Percentiles rank a stretch among this genome's conserved stretches.
These are phyloP conservation scores for Apiospora malaysiana DNA, from an alignment of 2,329 filamentous ascomycete species.

Conservation along the genomic window DNA sequence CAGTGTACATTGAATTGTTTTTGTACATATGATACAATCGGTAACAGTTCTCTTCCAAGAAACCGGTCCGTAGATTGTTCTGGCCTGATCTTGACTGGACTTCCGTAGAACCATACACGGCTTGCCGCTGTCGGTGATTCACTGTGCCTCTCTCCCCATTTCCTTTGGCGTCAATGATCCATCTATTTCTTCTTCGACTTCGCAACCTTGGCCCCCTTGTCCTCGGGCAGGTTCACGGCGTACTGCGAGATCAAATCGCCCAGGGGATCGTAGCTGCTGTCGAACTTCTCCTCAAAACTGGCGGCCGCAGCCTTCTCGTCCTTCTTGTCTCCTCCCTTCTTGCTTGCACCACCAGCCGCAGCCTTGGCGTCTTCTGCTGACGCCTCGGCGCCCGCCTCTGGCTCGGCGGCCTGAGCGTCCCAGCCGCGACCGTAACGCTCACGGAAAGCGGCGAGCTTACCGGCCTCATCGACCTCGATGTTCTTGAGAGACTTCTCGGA, in stretches of 20 bases:
- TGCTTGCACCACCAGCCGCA: neutral
- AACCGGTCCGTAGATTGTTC: neutral
- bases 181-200: conserved; percentile 9
- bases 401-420: conserved; percentile 57
- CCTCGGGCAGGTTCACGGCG: conserved; percentile 31
- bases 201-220: conserved; percentile 1
- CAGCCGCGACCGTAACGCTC: conserved; percentile 82
- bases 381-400: conserved; percentile 33
- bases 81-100: neutral
- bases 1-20: conserved; percentile 14
- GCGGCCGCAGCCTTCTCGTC: conserved; percentile 28
- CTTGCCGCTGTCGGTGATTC: too few relatives aligned
- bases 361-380: neutral
- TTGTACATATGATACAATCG: conserved; percentile 21
- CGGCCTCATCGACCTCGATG: conserved; percentile 94
- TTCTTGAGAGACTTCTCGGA: conserved; percentile 80
- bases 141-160: too few relatives aligned
- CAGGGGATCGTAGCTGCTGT: conserved; percentile 44
- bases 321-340: conserved; percentile 18
- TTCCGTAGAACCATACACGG: too few relatives aligned
- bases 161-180: neutral
- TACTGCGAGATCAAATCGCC: conserved; percentile 61
- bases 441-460: conserved; percentile 84
- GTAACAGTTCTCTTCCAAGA: neutral
- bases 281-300: conserved; percentile 34